Conservation (phyloP, 805 yeast genomes). For the Barnettozyma populi region DNA sequence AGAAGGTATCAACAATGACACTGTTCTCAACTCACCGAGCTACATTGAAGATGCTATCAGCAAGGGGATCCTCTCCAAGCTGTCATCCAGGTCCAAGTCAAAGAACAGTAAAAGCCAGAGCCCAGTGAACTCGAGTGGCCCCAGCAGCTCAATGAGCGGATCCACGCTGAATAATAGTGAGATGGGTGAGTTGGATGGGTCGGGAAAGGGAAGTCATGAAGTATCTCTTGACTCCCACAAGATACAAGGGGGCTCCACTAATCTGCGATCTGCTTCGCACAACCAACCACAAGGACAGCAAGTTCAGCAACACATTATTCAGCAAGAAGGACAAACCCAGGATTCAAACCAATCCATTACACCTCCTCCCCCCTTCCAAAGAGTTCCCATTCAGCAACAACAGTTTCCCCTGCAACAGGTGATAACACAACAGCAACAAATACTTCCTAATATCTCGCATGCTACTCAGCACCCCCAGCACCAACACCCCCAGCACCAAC, state of each 20-base stretch:
- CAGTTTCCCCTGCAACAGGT: neutral
- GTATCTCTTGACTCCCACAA: neutral
- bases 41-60: slow-evolving; percentile 22
- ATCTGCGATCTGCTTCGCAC: neutral
- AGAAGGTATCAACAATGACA: slow-evolving; percentile 13
- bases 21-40: slow-evolving; percentile 16
- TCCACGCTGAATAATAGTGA: neutral
- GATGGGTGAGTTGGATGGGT: neutral
- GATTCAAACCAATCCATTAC: neutral
- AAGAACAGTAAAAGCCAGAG: slow-evolving; percentile 5
- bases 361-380: neutral
- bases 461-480: neutral
- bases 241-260: neutral
- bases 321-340: neutral
- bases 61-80: slow-evolving; percentile 18
- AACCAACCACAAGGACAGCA: neutral
- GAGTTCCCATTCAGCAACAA: neutral
- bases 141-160: slow-evolving; percentile 7
- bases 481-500: neutral
- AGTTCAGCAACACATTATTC: neutral
- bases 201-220: neutral
- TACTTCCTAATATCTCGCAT: neutral
- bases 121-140: slow-evolving; percentile 6
- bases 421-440: neutral
- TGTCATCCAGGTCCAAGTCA: slow-evolving; percentile 12